A percentile compares a stretch with the other conserved stretches of the same genome.
phyloP scores from a whole-genome alignment of 345 rosid species.

The thale cress (Arabidopsis thaliana) region DNA sequence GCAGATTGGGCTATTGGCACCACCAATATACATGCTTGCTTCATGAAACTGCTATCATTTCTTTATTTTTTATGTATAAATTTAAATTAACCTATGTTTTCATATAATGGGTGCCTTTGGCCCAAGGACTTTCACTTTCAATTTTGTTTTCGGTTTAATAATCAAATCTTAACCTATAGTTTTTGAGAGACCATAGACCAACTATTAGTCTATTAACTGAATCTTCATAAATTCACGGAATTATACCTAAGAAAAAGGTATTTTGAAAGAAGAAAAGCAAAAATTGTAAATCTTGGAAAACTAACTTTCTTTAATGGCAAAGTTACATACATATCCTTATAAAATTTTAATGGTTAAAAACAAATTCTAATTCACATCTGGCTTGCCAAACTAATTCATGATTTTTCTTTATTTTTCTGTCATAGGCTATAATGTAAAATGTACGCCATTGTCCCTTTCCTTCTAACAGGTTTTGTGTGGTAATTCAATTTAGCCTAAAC shows the following conservation, averaged over 20 bases:
- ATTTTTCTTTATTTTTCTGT: neutral
- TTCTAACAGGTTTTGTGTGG: neutral
- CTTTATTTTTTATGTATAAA: neutral
- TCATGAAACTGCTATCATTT: constrained; percentile 25
- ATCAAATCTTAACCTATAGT: neutral
- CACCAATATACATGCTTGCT: constrained; percentile 44
- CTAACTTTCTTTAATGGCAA: neutral
- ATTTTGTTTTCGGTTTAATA: neutral
- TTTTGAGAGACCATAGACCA: neutral
- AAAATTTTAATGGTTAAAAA: neutral
- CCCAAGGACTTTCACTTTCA: constrained; percentile 8
- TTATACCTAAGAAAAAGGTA: neutral
- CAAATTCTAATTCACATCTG: neutral
- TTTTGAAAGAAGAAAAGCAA: neutral
- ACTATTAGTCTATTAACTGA: neutral
- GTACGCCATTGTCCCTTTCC: neutral
- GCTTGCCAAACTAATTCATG: neutral
- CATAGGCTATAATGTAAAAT: no score
- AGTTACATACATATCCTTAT: neutral
- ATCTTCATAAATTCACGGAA: neutral
- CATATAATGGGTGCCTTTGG: constrained; percentile 4
- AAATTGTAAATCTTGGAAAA: constrained; percentile 1
- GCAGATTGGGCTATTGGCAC: constrained; percentile 26
- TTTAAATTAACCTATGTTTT: neutral
- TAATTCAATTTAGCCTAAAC: neutral